phyloP scores from a whole-genome alignment of 805 yeast genomes.

The Pichia nanzhaoensis region DNA sequence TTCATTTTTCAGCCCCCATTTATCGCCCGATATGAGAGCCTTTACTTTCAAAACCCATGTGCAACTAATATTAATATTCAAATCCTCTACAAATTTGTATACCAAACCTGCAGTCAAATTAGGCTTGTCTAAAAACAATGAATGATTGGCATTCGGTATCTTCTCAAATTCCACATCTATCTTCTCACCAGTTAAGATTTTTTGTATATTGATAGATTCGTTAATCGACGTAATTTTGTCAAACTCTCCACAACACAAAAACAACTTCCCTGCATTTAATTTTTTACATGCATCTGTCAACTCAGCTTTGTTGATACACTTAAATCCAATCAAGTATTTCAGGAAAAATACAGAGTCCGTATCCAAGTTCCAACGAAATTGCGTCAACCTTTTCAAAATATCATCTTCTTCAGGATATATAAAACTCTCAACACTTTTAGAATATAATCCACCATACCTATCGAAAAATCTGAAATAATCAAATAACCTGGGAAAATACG shows the following conservation, averaged over 20 bases:
- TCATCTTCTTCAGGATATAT: conserved; percentile 29
- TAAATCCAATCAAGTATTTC: conserved; percentile 45
- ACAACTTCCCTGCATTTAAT: conserved; percentile 35
- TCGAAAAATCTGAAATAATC: conserved; percentile 52
- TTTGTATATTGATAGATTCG: neutral
- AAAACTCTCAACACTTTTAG: conserved; percentile 55
- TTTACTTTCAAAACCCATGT: conserved; percentile 65
- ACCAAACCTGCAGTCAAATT: conserved; percentile 57
- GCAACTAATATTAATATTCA: conserved; percentile 48
- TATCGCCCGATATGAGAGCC: conserved; percentile 58
- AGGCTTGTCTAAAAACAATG: conserved; percentile 56
- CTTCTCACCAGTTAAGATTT: conserved; percentile 19
- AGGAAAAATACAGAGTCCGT: conserved; percentile 49
- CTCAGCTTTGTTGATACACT: conserved; percentile 37
- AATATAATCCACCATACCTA: conserved; percentile 54
- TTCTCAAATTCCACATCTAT: conserved; percentile 30
- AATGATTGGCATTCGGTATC: conserved; percentile 55
- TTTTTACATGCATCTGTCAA: conserved; percentile 35
- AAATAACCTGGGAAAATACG: conserved; percentile 40
- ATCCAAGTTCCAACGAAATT: conserved; percentile 67
- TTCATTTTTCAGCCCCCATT: conserved; percentile 77
- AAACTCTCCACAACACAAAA: conserved; percentile 52
- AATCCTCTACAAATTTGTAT: conserved; percentile 46
- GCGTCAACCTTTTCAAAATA: conserved; percentile 42
- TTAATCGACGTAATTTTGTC: conserved; percentile 48